Conservation (phyloP, 768 basidiomycete genomes). For the Mycena latifolia region DNA sequence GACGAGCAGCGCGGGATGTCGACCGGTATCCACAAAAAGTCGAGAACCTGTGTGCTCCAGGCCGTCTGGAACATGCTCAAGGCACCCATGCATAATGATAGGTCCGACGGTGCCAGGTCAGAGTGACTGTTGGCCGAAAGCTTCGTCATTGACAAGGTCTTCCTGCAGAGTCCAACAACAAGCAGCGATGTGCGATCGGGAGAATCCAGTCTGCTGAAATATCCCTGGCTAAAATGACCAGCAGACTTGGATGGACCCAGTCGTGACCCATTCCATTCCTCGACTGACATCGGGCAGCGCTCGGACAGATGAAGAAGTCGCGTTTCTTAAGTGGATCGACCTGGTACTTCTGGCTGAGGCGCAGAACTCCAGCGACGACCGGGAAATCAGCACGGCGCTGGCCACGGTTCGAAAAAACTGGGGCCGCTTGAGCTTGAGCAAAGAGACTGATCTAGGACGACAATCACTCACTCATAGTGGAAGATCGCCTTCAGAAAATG, state of each 20-base stretch:
- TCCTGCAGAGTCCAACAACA: neutral
- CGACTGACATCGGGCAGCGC: neutral
- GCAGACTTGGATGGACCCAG: neutral
- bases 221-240: conserved; percentile 1
- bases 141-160: neutral
- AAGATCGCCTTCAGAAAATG: conserved; percentile 9
- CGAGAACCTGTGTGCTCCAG: neutral
- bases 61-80: too few relatives aligned
- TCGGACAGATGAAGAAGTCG: conserved; percentile 1
- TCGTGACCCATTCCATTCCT: neutral
- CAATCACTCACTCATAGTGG: conserved; percentile 10
- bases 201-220: conserved; percentile 11
- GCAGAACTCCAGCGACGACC: conserved; percentile 6
- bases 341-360: conserved; percentile 14
- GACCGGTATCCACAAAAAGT: conserved; percentile 1
- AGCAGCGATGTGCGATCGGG: neutral
- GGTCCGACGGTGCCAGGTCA: too few relatives aligned
- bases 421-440: neutral
- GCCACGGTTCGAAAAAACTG: conserved; percentile 16
- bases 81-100: too few relatives aligned
- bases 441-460: neutral
- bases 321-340: conserved; percentile 14
- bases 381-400: neutral
- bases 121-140: neutral
- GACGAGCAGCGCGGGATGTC: neutral